phyloP scores from a whole-genome alignment of 768 basidiomycete species.

The Suillus plorans region DNA sequence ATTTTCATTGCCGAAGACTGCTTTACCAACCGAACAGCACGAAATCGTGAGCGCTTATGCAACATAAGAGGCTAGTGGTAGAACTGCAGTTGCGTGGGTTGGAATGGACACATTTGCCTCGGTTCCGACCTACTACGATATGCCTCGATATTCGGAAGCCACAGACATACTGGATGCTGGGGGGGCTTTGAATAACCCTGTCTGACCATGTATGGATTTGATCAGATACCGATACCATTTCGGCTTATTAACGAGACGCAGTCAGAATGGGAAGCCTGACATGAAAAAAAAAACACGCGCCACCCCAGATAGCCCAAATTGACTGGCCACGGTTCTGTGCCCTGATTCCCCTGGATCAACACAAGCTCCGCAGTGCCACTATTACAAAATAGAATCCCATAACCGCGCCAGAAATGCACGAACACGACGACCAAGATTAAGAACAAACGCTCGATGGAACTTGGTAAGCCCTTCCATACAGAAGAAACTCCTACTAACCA shows the following conservation, averaged over 20 bases:
- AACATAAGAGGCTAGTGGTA: neutral
- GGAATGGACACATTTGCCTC: neutral
- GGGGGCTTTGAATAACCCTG: neutral
- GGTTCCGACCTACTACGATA: slow-evolving; percentile 9
- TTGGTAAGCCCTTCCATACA: neutral
- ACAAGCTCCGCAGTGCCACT: neutral
- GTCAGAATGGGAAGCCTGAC: neutral
- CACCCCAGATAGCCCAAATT: slow-evolving; percentile 3
- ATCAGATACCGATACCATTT: slow-evolving; percentile 3
- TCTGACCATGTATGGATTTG: neutral
- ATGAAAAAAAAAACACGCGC: neutral
- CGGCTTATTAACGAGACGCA: neutral
- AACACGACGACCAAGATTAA: neutral
- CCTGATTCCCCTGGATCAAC: neutral
- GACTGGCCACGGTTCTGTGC: neutral
- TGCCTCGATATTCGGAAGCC: slow-evolving; percentile 1
- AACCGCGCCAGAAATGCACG: neutral
- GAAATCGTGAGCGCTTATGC: neutral
- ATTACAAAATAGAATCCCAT: neutral
- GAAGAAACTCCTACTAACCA: neutral
- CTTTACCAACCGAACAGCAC: neutral
- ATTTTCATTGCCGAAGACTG: neutral
- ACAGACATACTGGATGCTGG: neutral
- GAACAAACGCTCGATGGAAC: neutral
- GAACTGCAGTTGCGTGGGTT: neutral